These are phyloP conservation scores for Kodamaea neixiangensis DNA, from an alignment of 805 yeast genomes.

Conservation along the genomic window DNA sequence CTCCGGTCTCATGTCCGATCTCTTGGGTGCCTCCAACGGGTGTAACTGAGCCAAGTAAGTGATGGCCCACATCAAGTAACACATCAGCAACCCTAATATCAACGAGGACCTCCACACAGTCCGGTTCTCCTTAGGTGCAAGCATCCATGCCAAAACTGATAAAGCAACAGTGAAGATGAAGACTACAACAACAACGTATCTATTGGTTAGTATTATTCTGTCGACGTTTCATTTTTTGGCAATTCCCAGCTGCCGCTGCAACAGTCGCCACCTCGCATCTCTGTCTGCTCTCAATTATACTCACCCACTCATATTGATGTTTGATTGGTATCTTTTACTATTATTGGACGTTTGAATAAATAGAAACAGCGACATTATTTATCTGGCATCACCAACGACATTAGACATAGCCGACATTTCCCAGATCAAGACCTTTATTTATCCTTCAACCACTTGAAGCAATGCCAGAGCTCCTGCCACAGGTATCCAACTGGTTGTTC, in stretches of 20 bases:
- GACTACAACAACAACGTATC: slow-evolving; percentile 71
- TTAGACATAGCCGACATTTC: neutral
- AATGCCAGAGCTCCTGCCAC: slow-evolving; percentile 15
- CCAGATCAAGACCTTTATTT: slow-evolving; percentile 1
- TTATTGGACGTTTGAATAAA: slow-evolving; percentile 1
- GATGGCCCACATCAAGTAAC: slow-evolving; percentile 89
- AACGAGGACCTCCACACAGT: slow-evolving; percentile 50
- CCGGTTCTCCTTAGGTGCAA: slow-evolving; percentile 78
- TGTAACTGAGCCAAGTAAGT: slow-evolving; percentile 86
- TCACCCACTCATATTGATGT: slow-evolving; percentile 47
- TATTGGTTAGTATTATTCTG: slow-evolving; percentile 24
- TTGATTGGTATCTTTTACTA: neutral
- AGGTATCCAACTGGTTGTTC: slow-evolving; percentile 41
- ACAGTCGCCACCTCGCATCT: neutral
- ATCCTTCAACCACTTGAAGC: neutral
- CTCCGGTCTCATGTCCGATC: slow-evolving; percentile 90
- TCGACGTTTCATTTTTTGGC: neutral
- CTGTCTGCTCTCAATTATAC: slow-evolving; percentile 17
- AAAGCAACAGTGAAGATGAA: slow-evolving; percentile 58
- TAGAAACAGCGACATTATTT: neutral
- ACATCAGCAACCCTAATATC: slow-evolving; percentile 70
- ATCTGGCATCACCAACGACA: no score
- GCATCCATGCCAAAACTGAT: slow-evolving; percentile 74
- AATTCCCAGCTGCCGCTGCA: neutral
- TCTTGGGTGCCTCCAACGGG: slow-evolving; percentile 87